Percentiles rank a stretch among this genome's conserved stretches.
Conservation (phyloP, 352 stramenopile genomes). For the Globisporangium megalacanthum region DNA sequence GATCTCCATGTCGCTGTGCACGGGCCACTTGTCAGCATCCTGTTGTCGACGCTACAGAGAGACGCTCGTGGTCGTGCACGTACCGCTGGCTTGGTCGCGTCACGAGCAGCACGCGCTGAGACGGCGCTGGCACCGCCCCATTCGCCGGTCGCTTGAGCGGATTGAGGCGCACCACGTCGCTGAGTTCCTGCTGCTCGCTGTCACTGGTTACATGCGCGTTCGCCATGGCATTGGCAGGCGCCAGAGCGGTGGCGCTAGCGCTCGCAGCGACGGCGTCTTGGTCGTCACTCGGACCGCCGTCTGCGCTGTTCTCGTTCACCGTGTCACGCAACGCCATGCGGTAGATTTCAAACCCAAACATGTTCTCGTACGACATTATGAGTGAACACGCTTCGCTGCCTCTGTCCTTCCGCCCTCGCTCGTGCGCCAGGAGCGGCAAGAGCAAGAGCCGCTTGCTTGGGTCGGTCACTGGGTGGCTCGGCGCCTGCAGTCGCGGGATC, state of each 20-base stretch:
- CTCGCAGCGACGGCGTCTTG: conserved; percentile 2
- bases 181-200: conserved; percentile 12
- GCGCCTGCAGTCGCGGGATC: not conserved
- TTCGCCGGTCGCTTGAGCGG: conserved; percentile 1
- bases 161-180: conserved; percentile 8
- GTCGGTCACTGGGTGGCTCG: not conserved
- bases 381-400: not conserved
- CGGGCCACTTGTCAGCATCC: not conserved
- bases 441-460: not conserved
- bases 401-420: not conserved
- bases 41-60: no score
- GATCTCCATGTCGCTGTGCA: conserved; percentile 63
- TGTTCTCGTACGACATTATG: conserved; percentile 14
- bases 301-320: conserved; percentile 42
- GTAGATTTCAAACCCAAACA: conserved; percentile 54
- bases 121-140: conserved; percentile 10
- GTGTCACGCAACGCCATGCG: conserved; percentile 62
- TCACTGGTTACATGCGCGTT: not conserved
- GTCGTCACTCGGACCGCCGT: conserved; percentile 9
- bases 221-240: not conserved
- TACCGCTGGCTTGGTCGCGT: conserved; percentile 67
- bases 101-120: conserved; percentile 60
- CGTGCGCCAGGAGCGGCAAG: not conserved
- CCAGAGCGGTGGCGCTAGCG: not conserved
- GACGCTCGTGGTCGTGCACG: not conserved